Conservation (phyloP, 2,329 filamentous ascomycete species). For the Beauveria pseudobassiana region DNA sequence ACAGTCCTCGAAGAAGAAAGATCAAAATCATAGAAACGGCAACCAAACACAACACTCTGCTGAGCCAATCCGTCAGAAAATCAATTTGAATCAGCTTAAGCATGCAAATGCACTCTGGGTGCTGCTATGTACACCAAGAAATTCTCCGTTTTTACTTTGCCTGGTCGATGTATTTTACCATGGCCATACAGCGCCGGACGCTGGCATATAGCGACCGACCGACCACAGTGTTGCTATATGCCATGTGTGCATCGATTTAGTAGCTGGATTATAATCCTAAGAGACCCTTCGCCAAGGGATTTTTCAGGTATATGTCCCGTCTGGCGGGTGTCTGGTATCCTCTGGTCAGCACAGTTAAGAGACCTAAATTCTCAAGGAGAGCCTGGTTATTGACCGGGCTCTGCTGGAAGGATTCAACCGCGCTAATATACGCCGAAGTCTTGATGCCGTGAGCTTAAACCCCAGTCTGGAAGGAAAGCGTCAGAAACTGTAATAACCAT, state of each 20-base stretch:
- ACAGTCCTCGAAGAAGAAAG: too few species aligned
- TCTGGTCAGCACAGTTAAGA: neutral
- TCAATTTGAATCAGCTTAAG: too few species aligned
- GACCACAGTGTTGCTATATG: conserved; percentile 10
- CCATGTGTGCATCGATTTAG: neutral
- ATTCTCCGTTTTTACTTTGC: neutral
- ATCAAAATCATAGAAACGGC: too few species aligned
- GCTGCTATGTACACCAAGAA: too few species aligned
- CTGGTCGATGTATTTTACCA: neutral
- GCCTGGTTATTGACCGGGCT: neutral
- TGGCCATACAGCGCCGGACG: conserved; percentile 6
- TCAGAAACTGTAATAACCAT: neutral
- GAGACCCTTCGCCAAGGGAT: neutral
- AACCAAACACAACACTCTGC: too few species aligned
- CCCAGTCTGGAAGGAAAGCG: neutral
- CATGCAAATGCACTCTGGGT: too few species aligned
- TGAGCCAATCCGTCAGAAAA: too few species aligned
- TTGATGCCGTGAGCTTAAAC: neutral
- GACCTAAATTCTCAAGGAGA: neutral
- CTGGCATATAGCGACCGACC: conserved; percentile 1
- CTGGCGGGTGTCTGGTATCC: neutral
- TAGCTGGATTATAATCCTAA: neutral
- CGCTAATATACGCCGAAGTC: neutral
- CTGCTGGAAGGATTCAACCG: neutral
- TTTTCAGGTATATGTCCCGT: neutral